Percentiles rank a stretch among this genome's conserved stretches.
Conservation (phyloP, 106 monocot genomes). For the Apostasia ramifera region DNA sequence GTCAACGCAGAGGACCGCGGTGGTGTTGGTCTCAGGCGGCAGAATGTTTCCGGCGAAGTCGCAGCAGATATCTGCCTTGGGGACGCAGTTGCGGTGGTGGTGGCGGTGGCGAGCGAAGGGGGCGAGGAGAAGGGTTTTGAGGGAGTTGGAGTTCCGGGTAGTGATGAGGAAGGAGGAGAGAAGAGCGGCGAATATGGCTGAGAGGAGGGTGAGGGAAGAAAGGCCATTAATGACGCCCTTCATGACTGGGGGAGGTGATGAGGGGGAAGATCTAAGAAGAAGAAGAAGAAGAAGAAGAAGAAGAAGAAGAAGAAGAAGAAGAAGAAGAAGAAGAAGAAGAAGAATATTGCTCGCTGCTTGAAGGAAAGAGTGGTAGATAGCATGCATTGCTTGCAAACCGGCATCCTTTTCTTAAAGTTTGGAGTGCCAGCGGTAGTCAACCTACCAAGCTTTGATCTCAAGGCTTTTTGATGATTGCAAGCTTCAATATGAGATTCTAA, state of each 20-base stretch:
- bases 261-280: background rate
- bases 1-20: slow-evolving; percentile 63
- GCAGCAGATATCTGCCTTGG: slow-evolving; percentile 32
- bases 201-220: slow-evolving; percentile 18
- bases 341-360: too few relatives aligned
- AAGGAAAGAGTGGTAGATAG: too few relatives aligned
- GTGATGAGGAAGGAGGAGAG: slow-evolving; percentile 22
- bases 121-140: slow-evolving; percentile 6
- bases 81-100: background rate
- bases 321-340: too few relatives aligned
- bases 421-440: too few relatives aligned
- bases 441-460: too few relatives aligned
- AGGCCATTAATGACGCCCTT: slow-evolving; percentile 5
- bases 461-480: too few relatives aligned
- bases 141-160: slow-evolving; percentile 1
- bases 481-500: too few relatives aligned
- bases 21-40: slow-evolving; percentile 38
- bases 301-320: too few relatives aligned
- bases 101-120: slow-evolving; percentile 6
- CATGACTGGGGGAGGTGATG: slow-evolving; percentile 12
- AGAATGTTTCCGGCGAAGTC: slow-evolving; percentile 50
- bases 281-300: too few relatives aligned
- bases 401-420: too few relatives aligned
- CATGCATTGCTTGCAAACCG: too few relatives aligned
- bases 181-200: slow-evolving; percentile 21